Evolutionary conservation across 2,329 filamentous ascomycete species (phyloP).

Genomic region (Myotisia sp.): DNA sequence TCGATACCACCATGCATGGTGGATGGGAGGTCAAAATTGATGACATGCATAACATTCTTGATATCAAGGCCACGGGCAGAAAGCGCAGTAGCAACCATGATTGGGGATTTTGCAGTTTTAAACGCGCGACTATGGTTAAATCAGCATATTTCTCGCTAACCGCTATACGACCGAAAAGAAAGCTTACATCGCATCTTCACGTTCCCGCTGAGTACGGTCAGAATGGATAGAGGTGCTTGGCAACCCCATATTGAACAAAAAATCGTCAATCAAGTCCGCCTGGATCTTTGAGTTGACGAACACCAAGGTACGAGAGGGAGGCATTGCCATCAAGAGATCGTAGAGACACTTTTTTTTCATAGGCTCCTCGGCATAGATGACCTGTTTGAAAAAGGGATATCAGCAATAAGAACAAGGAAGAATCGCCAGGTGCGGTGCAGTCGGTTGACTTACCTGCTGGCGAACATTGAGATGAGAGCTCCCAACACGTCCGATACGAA

Average conservation of each 20-base stretch:
- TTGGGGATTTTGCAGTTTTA: constrained; percentile 56
- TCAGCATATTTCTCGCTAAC: too few relatives aligned
- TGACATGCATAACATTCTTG: constrained; percentile 71
- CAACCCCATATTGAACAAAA: constrained; percentile 61
- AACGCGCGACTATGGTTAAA: constrained; percentile 66
- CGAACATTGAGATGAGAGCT: constrained; percentile 69
- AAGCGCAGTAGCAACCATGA: constrained; percentile 76
- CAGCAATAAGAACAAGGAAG: not conserved
- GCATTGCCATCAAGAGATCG: constrained; percentile 55
- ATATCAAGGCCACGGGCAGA: constrained; percentile 82
- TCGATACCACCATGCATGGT: constrained; percentile 68
- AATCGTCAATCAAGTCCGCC: constrained; percentile 79
- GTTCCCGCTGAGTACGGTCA: constrained; percentile 76
- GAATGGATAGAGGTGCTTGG: constrained; percentile 81
- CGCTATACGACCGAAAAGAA: too few relatives aligned
- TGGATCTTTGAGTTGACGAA: constrained; percentile 73
- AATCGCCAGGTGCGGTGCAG: too few relatives aligned
- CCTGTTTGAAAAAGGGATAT: constrained; percentile 17
- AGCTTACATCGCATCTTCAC: constrained; percentile 71
- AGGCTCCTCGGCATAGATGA: constrained; percentile 52
- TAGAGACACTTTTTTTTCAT: constrained; percentile 58
- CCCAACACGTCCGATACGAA: constrained; percentile 77
- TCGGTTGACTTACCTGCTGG: constrained; percentile 40
- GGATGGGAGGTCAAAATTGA: constrained; percentile 82
- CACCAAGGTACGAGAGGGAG: constrained; percentile 66